A percentile compares a stretch with the other conserved stretches of the same genome.
Evolutionary conservation across 768 basidiomycete genomes (phyloP).

Genomic region (Sistotremastrum suecicum): DNA sequence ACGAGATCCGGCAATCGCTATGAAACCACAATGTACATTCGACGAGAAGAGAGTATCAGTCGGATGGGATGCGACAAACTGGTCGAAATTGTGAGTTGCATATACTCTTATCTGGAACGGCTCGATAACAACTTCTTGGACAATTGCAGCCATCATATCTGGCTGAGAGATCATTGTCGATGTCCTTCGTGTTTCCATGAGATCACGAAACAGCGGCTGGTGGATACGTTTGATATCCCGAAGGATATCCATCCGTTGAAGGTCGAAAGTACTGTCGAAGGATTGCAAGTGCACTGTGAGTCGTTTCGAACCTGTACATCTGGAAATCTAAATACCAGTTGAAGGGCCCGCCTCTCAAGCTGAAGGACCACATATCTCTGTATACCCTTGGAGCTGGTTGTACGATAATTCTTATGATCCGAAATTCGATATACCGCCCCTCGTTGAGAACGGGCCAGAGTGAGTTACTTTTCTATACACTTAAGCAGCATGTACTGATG

Average conservation of each 20-base stretch:
- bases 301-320: slow-evolving; percentile 2
- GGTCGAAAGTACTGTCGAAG: slow-evolving; percentile 41
- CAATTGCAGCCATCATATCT: slow-evolving; percentile 64
- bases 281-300: slow-evolving; percentile 66
- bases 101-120: background rate
- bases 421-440: slow-evolving; percentile 17
- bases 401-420: slow-evolving; percentile 71
- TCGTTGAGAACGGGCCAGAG: slow-evolving; percentile 30
- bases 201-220: slow-evolving; percentile 77
- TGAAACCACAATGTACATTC: slow-evolving; percentile 2
- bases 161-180: slow-evolving; percentile 87
- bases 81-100: slow-evolving; percentile 62
- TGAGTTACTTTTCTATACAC: slow-evolving; percentile 1
- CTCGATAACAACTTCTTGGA: background rate
- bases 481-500: background rate
- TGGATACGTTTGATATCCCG: slow-evolving; percentile 84
- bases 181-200: slow-evolving; percentile 80
- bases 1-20: too few relatives aligned
- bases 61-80: slow-evolving; percentile 56
- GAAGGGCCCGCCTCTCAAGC: slow-evolving; percentile 23
- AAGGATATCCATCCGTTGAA: slow-evolving; percentile 49
- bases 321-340: slow-evolving; percentile 1
- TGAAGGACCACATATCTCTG: slow-evolving; percentile 53
- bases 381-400: slow-evolving; percentile 85
- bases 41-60: slow-evolving; percentile 51